Base-by-base conservation (phyloP, 306 rosid genomes). In the Bauhinia variegata region DNA sequence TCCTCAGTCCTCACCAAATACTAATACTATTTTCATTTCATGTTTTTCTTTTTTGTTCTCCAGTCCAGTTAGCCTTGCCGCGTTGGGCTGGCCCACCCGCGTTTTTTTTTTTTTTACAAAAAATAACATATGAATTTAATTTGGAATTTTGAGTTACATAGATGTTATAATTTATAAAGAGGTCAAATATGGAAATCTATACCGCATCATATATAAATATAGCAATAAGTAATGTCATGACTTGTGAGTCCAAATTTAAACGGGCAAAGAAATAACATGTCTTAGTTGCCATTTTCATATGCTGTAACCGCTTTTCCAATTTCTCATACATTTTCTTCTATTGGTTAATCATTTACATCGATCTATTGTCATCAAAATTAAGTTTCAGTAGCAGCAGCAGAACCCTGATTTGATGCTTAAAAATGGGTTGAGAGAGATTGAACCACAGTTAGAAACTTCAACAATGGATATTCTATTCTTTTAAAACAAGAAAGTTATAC, bases 261-360 rank as follows among this genome's bases (percentile, higher is more conserved):
- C 10, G 17, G 57, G 39, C 43, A 64, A 34, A 48, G 78, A 77
- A 71, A 7, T 64, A 43, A 33, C 11, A 54, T 34, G 16, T 30
- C 41, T 65, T 74, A 82, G 51, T 60, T 32, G 44, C 77, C 33
- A 47, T 65, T 88, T 63, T 72, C 80, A 54, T 78, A 72, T 13
- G 36, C 57, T 53, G 37, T 49, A 38, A 61, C 68, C 16, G 55
- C 73, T 73, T 79, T 68, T 63, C 50, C 75, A 87, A 71, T 64
- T 84, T 82, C 42, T 77, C 95, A 49, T 88, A 85, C 96, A 82
- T 76, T 76, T 75, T 80, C 67, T 82, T 82, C 91, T 84, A 89
- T 37, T 80, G 87, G 62, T 80, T 74, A 73, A 60, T 74, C 86
- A 70, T 83, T 78, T 88, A 80, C 62, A 30, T 54, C 33, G 87